phyloP scores from a whole-genome alignment of 306 rosid genomes.

The Prunus mume region DNA sequence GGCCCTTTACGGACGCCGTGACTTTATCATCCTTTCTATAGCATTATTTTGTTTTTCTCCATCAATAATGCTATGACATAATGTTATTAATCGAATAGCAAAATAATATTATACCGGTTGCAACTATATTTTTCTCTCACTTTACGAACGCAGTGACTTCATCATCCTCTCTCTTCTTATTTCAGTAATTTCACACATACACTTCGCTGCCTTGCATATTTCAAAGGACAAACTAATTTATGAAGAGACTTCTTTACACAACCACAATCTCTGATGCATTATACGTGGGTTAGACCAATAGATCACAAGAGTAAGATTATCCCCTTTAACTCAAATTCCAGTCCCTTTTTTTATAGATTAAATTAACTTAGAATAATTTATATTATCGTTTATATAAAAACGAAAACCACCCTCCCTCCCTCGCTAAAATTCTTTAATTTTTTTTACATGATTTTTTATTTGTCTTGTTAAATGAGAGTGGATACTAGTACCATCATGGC shows the following conservation, averaged over 20 bases:
- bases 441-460: background rate
- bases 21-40: too few species aligned
- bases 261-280: too few species aligned
- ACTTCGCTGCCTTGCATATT: background rate
- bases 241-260: too few species aligned
- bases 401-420: background rate
- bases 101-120: accelerated
- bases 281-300: background rate
- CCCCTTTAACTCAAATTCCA: too few species aligned
- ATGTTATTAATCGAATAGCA: accelerated
- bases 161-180: too few species aligned
- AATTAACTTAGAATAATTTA: too few species aligned
- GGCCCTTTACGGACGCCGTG: constrained; percentile 2
- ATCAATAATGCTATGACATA: too few species aligned
- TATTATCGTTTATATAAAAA: too few species aligned
- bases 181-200: too few species aligned
- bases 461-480: background rate
- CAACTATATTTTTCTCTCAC: accelerated
- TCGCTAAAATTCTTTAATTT: background rate
- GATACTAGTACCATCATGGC: background rate
- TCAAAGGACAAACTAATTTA: background rate
- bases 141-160: too few species aligned
- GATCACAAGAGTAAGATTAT: accelerated
- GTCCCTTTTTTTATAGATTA: too few species aligned
- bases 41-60: too few species aligned